Conservation (phyloP, 2,329 filamentous ascomycete genomes). For the Xylaria sp. region DNA sequence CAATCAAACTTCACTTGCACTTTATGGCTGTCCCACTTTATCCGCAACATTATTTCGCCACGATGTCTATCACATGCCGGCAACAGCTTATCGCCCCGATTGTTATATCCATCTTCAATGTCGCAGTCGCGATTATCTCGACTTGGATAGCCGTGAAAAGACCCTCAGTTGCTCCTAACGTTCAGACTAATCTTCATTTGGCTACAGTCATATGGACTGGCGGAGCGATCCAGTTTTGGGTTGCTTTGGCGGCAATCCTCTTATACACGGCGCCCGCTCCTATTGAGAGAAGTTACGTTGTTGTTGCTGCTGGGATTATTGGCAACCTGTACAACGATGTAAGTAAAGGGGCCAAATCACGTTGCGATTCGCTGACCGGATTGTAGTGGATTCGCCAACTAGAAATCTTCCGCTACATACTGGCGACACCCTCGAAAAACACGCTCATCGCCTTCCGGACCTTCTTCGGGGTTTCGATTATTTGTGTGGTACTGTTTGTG, state of each 20-base stretch:
- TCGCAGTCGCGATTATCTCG: background rate
- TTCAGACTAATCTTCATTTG: background rate
- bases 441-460: background rate
- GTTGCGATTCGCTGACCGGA: background rate
- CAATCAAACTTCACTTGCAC: too few species aligned
- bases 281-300: background rate
- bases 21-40: too few species aligned
- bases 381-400: background rate
- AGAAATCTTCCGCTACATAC: background rate
- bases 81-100: background rate
- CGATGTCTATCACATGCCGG: background rate
- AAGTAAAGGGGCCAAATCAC: background rate
- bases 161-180: background rate
- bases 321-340: background rate
- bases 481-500: background rate
- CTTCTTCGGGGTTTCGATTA: background rate
- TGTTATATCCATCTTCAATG: background rate
- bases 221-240: background rate
- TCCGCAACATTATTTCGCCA: too few species aligned
- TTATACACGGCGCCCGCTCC: background rate
- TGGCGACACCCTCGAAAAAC: background rate
- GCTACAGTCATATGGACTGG: background rate
- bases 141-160: background rate
- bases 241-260: background rate
- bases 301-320: background rate